A percentile compares a stretch with the other conserved stretches of the same genome.
phyloP scores from a whole-genome alignment of 495 filamentous ascomycete genomes.

The Barbatosphaeria neglecta region DNA sequence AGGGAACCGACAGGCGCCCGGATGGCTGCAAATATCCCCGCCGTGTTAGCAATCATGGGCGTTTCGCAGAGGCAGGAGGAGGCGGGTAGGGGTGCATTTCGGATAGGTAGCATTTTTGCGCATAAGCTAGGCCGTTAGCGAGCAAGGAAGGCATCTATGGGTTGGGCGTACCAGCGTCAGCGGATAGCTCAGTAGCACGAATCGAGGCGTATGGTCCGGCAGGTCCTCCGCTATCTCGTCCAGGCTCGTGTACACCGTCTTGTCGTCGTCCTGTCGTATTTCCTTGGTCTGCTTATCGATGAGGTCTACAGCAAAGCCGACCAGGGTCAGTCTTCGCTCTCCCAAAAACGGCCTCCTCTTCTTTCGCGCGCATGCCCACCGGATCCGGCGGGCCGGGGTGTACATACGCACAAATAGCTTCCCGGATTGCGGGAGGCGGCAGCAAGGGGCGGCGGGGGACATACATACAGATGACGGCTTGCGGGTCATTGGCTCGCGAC shows the following conservation, averaged over 20 bases:
- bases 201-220: slow-evolving; percentile 83
- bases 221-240: slow-evolving; percentile 74
- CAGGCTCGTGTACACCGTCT: slow-evolving; percentile 64
- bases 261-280: slow-evolving; percentile 65
- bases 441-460: slow-evolving; percentile 16
- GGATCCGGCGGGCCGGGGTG: no score
- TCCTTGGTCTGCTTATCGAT: slow-evolving; percentile 84
- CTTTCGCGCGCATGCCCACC: no score
- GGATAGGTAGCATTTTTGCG: no score
- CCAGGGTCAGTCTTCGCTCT: no score
- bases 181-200: slow-evolving; percentile 81
- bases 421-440: no score
- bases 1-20: slow-evolving; percentile 48
- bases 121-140: no score
- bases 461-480: slow-evolving; percentile 85
- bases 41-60: neutral
- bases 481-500: slow-evolving; percentile 73
- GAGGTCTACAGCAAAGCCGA: slow-evolving; percentile 45
- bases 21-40: slow-evolving; percentile 19
- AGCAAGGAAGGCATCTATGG: neutral
- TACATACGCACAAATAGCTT: no score
- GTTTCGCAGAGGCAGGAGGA: neutral
- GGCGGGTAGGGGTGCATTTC: neutral
- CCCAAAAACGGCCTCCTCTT: no score
- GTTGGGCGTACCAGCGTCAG: slow-evolving; percentile 55